These are phyloP conservation scores for Yamadazyma taylorii DNA, from an alignment of 1,139 yeast species.

Conservation along the genomic window DNA sequence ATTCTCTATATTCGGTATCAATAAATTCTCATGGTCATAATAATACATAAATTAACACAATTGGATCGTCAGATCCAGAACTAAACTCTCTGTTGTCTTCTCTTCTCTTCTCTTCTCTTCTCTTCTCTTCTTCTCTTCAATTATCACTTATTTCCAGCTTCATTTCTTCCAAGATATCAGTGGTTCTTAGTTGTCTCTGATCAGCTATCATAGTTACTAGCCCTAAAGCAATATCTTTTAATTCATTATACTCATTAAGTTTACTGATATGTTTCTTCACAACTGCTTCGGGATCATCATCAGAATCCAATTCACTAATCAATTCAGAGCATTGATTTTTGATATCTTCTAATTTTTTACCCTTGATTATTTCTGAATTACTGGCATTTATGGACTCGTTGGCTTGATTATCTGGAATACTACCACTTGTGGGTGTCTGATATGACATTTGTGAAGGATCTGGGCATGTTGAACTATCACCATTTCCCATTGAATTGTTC, in stretches of 20 bases:
- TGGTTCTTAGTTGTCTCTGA: constrained; percentile 41
- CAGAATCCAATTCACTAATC: constrained; percentile 35
- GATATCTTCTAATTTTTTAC: constrained; percentile 32
- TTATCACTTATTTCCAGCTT: constrained; percentile 14
- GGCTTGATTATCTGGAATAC: neutral
- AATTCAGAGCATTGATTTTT: constrained; percentile 36
- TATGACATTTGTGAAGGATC: no score
- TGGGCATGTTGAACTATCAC: no score
- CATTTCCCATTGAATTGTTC: neutral
- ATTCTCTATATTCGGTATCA: no score
- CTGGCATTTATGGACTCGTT: neutral
- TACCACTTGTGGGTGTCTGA: neutral
- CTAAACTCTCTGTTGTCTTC: no score
- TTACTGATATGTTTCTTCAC: constrained; percentile 45
- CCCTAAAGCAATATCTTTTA: constrained; percentile 51
- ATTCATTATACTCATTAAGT: constrained; percentile 47
- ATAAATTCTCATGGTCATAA: no score
- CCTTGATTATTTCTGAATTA: constrained; percentile 11
- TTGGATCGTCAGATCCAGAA: no score
- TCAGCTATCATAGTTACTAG: constrained; percentile 53
- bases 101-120: no score
- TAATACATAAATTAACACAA: no score
- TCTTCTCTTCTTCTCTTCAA: no score
- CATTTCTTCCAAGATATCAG: constrained; percentile 42
- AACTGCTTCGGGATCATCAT: constrained; percentile 32